Conservation (phyloP, 177 flowering plant genomes). For the Vitis hybrid region DNA sequence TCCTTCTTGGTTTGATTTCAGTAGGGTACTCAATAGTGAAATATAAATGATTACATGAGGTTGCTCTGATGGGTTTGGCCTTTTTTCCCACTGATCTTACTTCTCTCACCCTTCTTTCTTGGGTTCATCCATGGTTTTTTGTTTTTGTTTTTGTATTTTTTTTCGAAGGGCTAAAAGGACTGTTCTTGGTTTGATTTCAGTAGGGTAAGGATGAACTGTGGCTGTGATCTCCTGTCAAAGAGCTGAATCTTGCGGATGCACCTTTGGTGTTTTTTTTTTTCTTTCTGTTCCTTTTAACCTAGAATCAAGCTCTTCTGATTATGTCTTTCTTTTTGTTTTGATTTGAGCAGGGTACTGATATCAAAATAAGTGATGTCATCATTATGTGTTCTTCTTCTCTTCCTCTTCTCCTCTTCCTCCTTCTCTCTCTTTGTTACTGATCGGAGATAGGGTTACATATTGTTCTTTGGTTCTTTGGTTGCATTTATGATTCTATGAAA, state of each 20-base stretch:
- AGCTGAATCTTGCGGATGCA: neutral
- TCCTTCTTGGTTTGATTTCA: neutral
- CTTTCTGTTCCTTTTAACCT: neutral
- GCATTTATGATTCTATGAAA: too few species aligned
- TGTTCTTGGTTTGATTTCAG: neutral
- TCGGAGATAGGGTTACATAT: too few species aligned
- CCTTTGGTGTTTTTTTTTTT: neutral
- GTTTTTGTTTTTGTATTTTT: neutral
- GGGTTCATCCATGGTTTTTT: neutral
- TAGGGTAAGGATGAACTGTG: too few species aligned
- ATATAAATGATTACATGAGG: neutral
- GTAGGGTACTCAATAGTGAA: neutral
- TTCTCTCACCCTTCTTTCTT: neutral
- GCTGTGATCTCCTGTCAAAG: neutral
- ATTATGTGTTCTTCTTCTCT: too few species aligned
- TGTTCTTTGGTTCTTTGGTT: too few species aligned
- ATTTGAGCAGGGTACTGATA: neutral
- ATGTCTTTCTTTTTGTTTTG: neutral
- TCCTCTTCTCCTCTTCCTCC: too few species aligned
- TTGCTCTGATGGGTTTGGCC: neutral
- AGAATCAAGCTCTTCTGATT: neutral
- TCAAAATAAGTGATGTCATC: too few species aligned
- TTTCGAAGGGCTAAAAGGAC: neutral
- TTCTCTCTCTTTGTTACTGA: too few species aligned
- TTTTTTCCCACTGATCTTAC: neutral